Percentiles rank a stretch among this genome's conserved stretches.
phyloP scores from a whole-genome alignment of 1,139 yeast genomes.

The Blastobotrys petasosporus region DNA sequence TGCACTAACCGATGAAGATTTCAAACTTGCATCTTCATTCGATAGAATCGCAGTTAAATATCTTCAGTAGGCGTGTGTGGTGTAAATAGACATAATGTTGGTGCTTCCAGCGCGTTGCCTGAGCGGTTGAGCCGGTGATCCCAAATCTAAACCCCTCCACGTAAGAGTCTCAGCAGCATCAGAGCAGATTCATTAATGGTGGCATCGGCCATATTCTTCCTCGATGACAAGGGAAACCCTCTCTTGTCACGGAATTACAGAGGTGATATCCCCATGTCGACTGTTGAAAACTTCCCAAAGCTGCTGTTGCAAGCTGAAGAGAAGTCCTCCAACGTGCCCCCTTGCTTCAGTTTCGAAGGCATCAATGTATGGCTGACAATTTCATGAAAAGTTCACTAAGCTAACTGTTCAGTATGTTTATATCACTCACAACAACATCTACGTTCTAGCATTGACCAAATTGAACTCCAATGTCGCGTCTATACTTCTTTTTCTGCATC shows the following conservation, averaged over 20 bases:
- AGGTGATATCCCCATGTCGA: constrained; percentile 77
- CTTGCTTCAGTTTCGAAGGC: constrained; percentile 74
- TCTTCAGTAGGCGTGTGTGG: too few relatives aligned
- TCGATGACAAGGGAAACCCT: constrained; percentile 87
- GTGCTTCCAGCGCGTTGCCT: too few relatives aligned
- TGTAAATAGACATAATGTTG: too few relatives aligned
- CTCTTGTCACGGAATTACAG: constrained; percentile 83
- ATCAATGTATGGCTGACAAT: constrained; percentile 36
- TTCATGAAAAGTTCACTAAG: too few relatives aligned
- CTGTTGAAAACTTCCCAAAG: constrained; percentile 81
- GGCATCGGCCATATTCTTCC: constrained; percentile 89
- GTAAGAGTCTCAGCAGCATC: background rate
- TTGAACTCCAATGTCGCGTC: constrained; percentile 75
- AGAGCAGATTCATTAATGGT: constrained; percentile 35
- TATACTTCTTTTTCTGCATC: constrained; percentile 70
- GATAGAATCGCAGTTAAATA: constrained; percentile 28
- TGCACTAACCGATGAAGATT: constrained; percentile 52
- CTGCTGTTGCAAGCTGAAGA: constrained; percentile 66
- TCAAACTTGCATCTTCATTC: constrained; percentile 52
- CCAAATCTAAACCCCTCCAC: background rate
- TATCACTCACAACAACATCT: constrained; percentile 76
- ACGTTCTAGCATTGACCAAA: constrained; percentile 74
- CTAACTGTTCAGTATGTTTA: constrained; percentile 48
- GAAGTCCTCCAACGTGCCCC: constrained; percentile 51
- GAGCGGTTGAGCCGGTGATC: background rate